Percentiles rank a stretch among this genome's conserved stretches.
Evolutionary conservation across 441 rosid species (phyloP).

Genomic region (Gossypium aridum): DNA sequence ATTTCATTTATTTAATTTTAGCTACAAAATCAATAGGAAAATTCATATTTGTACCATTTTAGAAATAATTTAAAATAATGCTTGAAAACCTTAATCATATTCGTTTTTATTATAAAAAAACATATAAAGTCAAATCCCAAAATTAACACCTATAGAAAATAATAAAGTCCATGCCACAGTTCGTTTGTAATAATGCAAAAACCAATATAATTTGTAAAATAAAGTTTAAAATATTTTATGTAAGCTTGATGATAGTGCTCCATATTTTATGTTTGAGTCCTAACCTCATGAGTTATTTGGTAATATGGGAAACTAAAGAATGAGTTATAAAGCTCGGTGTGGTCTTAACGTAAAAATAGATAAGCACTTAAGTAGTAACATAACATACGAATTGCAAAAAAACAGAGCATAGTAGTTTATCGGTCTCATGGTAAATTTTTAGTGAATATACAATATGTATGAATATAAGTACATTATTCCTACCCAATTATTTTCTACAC

Average conservation of each 20-base stretch:
- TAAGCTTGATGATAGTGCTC: background rate
- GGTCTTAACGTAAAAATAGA: background rate
- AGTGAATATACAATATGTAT: background rate
- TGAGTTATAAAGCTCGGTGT: background rate
- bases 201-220: background rate
- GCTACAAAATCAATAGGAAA: background rate
- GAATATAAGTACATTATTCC: background rate
- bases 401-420: background rate
- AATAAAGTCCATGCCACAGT: background rate
- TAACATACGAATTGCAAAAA: background rate
- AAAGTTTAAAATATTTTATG: background rate
- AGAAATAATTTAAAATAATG: background rate
- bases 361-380: background rate
- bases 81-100: too few species aligned
- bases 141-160: background rate
- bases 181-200: background rate
- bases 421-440: background rate
- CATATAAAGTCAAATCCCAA: background rate
- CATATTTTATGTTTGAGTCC: background rate
- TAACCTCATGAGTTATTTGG: background rate
- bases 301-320: background rate
- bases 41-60: background rate
- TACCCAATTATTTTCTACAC: background rate
- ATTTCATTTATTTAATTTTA: background rate
- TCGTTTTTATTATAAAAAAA: background rate